A percentile compares a stretch with the other conserved stretches of the same genome.
phyloP scores from a whole-genome alignment of 1,284 basidiomycete species.

The Tilletia indica region DNA sequence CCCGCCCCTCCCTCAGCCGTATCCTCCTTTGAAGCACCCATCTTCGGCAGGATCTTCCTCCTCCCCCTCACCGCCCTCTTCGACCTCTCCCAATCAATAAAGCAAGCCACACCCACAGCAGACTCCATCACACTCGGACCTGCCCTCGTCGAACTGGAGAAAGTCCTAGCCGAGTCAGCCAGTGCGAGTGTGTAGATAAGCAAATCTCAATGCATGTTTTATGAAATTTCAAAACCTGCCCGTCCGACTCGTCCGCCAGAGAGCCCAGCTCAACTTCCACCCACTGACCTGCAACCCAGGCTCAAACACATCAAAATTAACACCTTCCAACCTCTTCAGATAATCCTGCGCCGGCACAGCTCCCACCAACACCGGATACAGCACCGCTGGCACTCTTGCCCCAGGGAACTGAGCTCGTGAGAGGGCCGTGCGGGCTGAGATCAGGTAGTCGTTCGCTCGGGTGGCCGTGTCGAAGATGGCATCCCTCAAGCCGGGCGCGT shows the following conservation, averaged over 20 bases:
- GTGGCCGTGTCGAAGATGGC: conserved; percentile 87
- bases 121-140: conserved; percentile 2
- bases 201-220: too few relatives aligned
- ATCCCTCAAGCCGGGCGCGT: conserved; percentile 66
- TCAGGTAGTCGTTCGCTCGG: conserved; percentile 82
- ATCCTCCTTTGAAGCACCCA: conserved; percentile 46
- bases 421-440: conserved; percentile 77
- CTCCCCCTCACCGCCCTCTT: conserved; percentile 29
- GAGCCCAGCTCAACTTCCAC: conserved; percentile 81
- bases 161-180: not conserved
- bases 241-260: conserved; percentile 69
- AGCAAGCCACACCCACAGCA: not conserved
- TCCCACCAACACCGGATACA: conserved; percentile 74
- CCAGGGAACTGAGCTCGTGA: conserved; percentile 39
- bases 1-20: conserved; percentile 47
- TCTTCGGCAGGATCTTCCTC: conserved; percentile 46
- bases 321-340: conserved; percentile 71
- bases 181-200: not conserved
- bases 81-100: not conserved
- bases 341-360: conserved; percentile 76
- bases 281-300: conserved; percentile 69
- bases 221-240: conserved; percentile 19
- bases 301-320: conserved; percentile 80
- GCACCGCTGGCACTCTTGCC: conserved; percentile 65
- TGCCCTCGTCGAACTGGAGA: conserved; percentile 6